Evolutionary conservation across 768 basidiomycete species (phyloP), one percentile per base, ranked within the genome.

Genomic region (Mycena galopus): DNA sequence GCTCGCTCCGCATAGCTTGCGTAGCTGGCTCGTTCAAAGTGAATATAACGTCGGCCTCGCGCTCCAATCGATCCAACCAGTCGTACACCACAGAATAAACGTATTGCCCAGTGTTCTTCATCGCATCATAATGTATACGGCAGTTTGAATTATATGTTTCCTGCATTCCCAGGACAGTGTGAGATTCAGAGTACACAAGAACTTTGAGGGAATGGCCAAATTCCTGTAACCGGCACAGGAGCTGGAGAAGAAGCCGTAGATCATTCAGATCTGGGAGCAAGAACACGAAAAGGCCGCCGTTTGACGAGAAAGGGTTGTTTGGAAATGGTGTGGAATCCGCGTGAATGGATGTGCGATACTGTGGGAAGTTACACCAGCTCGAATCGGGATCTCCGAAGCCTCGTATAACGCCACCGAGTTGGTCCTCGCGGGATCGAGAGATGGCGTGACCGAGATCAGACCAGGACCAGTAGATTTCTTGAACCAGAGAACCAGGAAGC

Each of bases 231-330:
- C 73, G 79, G 77, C 87, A 88, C 0, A 81, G 59, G 9, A 85
- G 77, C 12, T 82, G 77, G 4, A 79, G 73, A 27, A 88, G 77
- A 21, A 73, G 47, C 4, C 25, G 69, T 16, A 88, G 73, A 66
- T 88, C 85, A 14, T 81, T 70, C 30, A 78, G 47, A 12, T 58
- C 74, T 25, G 85, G 81, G 30, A 89, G 78, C 3, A 82, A 68
- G 33, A 88, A 62, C 25, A 79, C 78, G 64, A 88, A 80, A 32
- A 77, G 73, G 10, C 81, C 81, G 8, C 32, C 2, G 21, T 16
- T 39, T 11, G 16, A 57, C 29, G 32, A 8, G 23, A 35, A 30
- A 11, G 21, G 27, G 47, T 47, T 25, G 19, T n/a, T 16, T 19
- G 21, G 47, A 16, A 12, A 25, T 21, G 56, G 57, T 39, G 33